Percentiles rank a stretch among this genome's conserved stretches.
phyloP scores from a whole-genome alignment of 169 alveolate species.

The Ichthyophthirius multifiliis region DNA sequence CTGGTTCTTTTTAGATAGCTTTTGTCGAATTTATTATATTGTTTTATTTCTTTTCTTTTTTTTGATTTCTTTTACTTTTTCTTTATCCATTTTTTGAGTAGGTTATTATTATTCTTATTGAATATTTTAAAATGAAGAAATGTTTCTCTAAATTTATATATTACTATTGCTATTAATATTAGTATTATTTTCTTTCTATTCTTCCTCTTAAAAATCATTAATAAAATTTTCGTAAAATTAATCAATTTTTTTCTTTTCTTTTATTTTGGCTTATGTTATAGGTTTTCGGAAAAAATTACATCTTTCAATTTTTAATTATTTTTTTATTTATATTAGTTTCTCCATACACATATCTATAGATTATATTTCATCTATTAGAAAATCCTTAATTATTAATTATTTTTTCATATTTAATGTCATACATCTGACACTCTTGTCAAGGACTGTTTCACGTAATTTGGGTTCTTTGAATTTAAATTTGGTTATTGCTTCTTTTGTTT shows the following conservation, averaged over 20 bases:
- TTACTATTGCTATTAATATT: not conserved
- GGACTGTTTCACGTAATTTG: not conserved
- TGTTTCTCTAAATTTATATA: not conserved
- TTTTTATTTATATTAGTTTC: not conserved
- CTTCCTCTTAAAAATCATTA: not conserved
- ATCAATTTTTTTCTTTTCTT: not conserved
- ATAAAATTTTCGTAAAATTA: not conserved
- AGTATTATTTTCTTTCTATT: not conserved
- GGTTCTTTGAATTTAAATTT: slow-evolving; percentile 6
- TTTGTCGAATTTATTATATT: not conserved
- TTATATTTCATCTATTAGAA: not conserved
- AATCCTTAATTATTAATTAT: not conserved
- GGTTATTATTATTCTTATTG: not conserved
- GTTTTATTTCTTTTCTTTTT: not conserved
- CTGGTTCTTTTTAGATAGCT: not conserved
- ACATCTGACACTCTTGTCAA: not conserved
- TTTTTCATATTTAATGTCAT: not conserved
- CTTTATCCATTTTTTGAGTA: not conserved
- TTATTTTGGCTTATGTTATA: not conserved
- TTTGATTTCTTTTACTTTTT: not conserved
- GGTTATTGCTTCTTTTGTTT: not conserved
- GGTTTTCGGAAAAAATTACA: not conserved
- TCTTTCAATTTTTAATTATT: not conserved
- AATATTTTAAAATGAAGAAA: too few species aligned
- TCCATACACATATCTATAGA: not conserved